A percentile compares a stretch with the other conserved stretches of the same genome.
phyloP scores from a whole-genome alignment of 495 filamentous ascomycete genomes.

The Usnea hakonensis region DNA sequence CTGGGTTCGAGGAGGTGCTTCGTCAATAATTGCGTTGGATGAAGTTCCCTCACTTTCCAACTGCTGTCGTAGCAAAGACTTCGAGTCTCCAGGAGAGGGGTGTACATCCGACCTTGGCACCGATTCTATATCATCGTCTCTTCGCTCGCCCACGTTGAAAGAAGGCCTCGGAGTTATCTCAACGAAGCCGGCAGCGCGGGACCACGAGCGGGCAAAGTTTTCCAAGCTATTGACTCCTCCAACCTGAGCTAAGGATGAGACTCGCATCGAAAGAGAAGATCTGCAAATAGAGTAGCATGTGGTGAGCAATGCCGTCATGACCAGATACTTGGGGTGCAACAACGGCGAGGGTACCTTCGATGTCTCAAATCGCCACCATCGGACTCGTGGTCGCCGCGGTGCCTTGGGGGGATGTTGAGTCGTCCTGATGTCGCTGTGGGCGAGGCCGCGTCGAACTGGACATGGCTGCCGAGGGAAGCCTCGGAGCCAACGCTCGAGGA shows the following conservation, averaged over 20 bases:
- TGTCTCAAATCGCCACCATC: constrained; percentile 12
- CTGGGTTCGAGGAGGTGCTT: constrained; percentile 22
- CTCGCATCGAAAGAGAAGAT: constrained; percentile 64
- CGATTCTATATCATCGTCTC: constrained; percentile 23
- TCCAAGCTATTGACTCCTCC: constrained; percentile 91
- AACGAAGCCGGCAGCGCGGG: constrained; percentile 78
- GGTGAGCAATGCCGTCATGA: neutral
- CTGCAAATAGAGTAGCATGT: constrained; percentile 1
- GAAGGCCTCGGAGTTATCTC: constrained; percentile 74
- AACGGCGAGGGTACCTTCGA: constrained; percentile 15
- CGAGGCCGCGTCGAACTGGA: constrained; percentile 31
- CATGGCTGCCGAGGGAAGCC: constrained; percentile 30
- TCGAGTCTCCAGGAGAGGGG: constrained; percentile 27
- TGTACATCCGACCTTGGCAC: constrained; percentile 24
- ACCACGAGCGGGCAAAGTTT: constrained; percentile 92
- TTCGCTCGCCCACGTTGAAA: constrained; percentile 50
- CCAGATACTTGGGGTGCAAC: neutral
- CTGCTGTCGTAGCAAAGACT: constrained; percentile 42
- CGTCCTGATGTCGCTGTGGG: constrained; percentile 20
- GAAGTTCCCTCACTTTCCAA: constrained; percentile 27
- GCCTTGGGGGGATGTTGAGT: constrained; percentile 15
- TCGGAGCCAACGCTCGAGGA: constrained; percentile 31
- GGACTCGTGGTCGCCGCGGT: constrained; percentile 9
- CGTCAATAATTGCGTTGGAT: constrained; percentile 19
- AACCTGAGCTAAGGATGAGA: constrained; percentile 61